These are phyloP conservation scores for Jatropha podagrica DNA, from an alignment of 441 rosid genomes.

Conservation along the genomic window DNA sequence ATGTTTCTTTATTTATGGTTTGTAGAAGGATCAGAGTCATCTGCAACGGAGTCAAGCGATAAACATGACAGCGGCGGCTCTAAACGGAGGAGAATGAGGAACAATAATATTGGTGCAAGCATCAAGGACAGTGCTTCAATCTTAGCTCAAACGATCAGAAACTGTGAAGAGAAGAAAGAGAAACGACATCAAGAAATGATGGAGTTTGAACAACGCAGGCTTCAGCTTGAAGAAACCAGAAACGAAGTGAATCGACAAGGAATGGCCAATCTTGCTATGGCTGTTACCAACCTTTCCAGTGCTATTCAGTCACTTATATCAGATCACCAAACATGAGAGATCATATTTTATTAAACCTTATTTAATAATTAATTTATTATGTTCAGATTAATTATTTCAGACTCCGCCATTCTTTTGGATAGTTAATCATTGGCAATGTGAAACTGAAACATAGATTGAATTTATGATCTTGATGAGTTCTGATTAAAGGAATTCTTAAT, in stretches of 20 bases:
- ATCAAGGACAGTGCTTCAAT: constrained; percentile 32
- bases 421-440: not conserved
- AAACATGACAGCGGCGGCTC: not conserved
- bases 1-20: not conserved
- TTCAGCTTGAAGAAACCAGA: constrained; percentile 32
- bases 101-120: constrained; percentile 23
- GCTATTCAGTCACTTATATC: constrained; percentile 39
- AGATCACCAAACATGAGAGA: constrained; percentile 24
- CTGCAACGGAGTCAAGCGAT: constrained; percentile 30
- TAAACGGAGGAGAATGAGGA: constrained; percentile 25
- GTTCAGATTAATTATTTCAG: not conserved
- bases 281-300: constrained; percentile 37
- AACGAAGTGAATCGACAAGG: constrained; percentile 34
- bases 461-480: not conserved
- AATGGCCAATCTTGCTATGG: constrained; percentile 26
- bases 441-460: not conserved
- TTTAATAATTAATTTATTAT: not conserved
- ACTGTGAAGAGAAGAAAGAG: constrained; percentile 38
- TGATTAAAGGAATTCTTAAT: not conserved
- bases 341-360: too few species aligned
- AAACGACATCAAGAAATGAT: constrained; percentile 35
- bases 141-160: constrained; percentile 29
- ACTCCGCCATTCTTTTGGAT: constrained; percentile 4
- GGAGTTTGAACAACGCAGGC: constrained; percentile 37
- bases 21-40: constrained; percentile 27